These are phyloP conservation scores for Nitzschia palea DNA, from an alignment of 108 stramenopile genomes.

Conservation along the genomic window DNA sequence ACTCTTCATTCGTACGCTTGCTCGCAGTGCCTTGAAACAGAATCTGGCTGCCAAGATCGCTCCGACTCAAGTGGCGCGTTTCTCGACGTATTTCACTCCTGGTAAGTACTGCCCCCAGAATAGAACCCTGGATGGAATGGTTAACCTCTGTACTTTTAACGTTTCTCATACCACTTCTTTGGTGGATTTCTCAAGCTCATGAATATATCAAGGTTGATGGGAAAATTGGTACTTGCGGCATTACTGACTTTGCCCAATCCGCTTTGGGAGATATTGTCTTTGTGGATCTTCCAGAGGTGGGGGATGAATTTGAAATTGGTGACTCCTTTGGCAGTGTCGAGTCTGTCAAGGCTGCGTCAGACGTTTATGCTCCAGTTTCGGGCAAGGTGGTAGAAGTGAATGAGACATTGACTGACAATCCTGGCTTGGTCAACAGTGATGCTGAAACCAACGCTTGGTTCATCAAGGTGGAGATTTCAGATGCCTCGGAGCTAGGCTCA, in stretches of 20 bases:
- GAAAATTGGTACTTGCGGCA: slow-evolving; percentile 89
- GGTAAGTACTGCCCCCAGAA: slow-evolving; percentile 26
- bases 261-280: slow-evolving; percentile 98
- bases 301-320: slow-evolving; percentile 87
- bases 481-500: slow-evolving; percentile 59
- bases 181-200: slow-evolving; percentile 55
- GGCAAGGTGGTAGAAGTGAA: slow-evolving; percentile 89
- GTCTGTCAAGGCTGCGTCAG: slow-evolving; percentile 99
- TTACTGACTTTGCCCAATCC: slow-evolving; percentile 94
- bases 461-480: slow-evolving; percentile 83
- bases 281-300: slow-evolving; percentile 95
- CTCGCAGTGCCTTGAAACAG: slow-evolving; percentile 19
- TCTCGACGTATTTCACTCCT: slow-evolving; percentile 36
- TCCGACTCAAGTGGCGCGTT: slow-evolving; percentile 25
- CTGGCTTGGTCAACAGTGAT: slow-evolving; percentile 83
- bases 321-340: slow-evolving; percentile 95
- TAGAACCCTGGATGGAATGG: no score
- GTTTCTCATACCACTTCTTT: background rate
- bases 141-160: no score
- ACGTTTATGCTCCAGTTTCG: slow-evolving; percentile 90
- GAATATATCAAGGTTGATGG: slow-evolving; percentile 95
- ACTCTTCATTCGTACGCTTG: slow-evolving; percentile 31
- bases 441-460: slow-evolving; percentile 92
- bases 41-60: slow-evolving; percentile 19
- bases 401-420: slow-evolving; percentile 66